These are phyloP conservation scores for Hirsutella minnesotensis DNA, from an alignment of 2,329 filamentous ascomycete species.

Conservation along the genomic window DNA sequence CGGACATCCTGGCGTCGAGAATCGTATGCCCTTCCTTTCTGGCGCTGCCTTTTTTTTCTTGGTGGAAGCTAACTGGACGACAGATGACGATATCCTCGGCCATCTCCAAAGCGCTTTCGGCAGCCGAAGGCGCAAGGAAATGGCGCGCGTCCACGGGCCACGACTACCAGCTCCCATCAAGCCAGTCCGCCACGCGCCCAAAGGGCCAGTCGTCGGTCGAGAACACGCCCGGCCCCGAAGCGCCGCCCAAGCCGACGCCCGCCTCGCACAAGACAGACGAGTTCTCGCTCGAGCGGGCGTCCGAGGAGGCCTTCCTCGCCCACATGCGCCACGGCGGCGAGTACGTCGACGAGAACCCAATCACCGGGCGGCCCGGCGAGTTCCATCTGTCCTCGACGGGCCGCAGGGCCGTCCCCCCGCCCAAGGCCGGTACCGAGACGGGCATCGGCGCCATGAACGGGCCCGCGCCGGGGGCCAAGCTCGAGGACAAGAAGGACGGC, in stretches of 20 bases:
- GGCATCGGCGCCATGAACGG: conserved; percentile 23
- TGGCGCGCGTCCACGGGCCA: conserved; percentile 45
- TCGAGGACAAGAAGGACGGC: conserved; percentile 32
- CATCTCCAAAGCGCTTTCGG: conserved; percentile 39
- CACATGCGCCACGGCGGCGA: conserved; percentile 50
- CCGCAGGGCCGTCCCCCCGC: conserved; percentile 29
- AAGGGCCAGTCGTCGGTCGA: conserved; percentile 30
- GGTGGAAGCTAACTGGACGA: not conserved
- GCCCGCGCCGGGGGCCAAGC: conserved; percentile 27
- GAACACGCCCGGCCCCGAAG: conserved; percentile 34
- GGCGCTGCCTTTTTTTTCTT: not conserved
- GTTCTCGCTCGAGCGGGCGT: conserved; percentile 30
- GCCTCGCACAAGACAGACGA: conserved; percentile 25
- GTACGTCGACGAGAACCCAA: conserved; percentile 57
- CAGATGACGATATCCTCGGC: conserved; percentile 44
- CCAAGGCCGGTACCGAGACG: conserved; percentile 16
- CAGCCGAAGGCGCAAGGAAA: conserved; percentile 35
- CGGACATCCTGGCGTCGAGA: conserved; percentile 45
- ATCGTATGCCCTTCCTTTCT: conserved; percentile 31
- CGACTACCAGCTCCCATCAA: conserved; percentile 31
- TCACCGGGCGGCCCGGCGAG: conserved; percentile 52
- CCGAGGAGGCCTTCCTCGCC: conserved; percentile 46
- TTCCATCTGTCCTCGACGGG: conserved; percentile 54
- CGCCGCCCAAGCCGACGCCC: conserved; percentile 13
- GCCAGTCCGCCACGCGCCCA: conserved; percentile 12